These are phyloP conservation scores for Backusella tarrabulga DNA, from an alignment of 192 early-diverging fungal species.

Conservation along the genomic window DNA sequence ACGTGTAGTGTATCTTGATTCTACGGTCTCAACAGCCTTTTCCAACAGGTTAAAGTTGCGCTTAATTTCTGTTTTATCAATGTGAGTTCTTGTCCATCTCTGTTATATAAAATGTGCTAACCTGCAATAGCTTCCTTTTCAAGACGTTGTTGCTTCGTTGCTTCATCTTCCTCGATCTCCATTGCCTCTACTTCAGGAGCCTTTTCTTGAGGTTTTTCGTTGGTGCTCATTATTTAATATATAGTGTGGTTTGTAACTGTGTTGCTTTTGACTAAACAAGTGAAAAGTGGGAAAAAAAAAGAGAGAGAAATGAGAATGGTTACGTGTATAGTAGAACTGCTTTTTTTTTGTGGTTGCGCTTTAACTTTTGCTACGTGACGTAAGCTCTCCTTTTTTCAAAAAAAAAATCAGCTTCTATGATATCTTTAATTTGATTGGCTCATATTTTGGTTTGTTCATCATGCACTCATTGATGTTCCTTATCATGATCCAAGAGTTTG, in stretches of 20 bases:
- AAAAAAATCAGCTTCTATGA: too few relatives aligned
- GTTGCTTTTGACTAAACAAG: too few relatives aligned
- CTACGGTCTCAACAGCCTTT: conserved; percentile 77
- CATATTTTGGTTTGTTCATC: background rate
- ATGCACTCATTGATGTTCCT: background rate
- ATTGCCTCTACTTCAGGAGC: conserved; percentile 24
- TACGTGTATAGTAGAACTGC: background rate
- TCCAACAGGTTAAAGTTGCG: conserved; percentile 84
- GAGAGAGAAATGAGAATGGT: background rate
- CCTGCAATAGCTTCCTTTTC: conserved; percentile 26
- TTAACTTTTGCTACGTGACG: background rate
- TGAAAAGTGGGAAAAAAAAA: background rate
- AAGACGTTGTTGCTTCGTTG: conserved; percentile 29
- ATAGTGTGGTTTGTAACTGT: background rate
- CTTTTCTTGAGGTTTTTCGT: conserved; percentile 17
- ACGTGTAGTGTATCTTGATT: conserved; percentile 85
- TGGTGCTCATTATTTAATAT: conserved; percentile 17
- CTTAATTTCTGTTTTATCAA: conserved; percentile 69
- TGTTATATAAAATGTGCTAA: background rate
- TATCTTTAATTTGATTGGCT: background rate
- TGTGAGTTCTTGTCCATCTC: background rate
- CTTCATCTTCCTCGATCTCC: conserved; percentile 35
- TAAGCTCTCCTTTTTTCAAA: background rate
- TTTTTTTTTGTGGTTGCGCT: background rate
- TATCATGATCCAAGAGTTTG: too few relatives aligned